phyloP scores from a whole-genome alignment of 2,329 filamentous ascomycete species.

The Pyricularia pennisetigena region DNA sequence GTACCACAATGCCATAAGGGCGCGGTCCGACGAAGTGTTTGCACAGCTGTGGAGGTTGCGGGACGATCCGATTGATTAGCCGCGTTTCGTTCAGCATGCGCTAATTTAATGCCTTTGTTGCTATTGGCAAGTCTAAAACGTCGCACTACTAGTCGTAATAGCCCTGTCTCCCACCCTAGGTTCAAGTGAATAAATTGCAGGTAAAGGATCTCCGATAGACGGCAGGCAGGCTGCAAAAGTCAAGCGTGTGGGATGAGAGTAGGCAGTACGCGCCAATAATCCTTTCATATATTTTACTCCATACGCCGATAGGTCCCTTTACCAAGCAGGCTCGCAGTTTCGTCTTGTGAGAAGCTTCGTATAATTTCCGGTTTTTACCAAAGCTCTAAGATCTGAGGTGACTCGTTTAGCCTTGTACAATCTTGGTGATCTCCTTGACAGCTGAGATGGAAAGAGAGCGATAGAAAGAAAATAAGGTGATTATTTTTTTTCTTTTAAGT shows the following conservation, averaged over 20 bases:
- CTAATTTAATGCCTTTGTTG: background rate
- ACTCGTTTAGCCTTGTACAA: too few species aligned
- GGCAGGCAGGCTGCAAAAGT: background rate
- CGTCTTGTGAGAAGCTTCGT: too few species aligned
- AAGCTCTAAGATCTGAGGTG: too few species aligned
- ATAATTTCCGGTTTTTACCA: too few species aligned
- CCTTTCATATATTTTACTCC: too few species aligned
- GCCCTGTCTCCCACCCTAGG: background rate
- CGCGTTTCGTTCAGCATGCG: background rate
- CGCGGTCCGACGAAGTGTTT: slow-evolving; percentile 66
- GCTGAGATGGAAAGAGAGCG: too few species aligned
- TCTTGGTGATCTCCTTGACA: too few species aligned
- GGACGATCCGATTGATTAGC: slow-evolving; percentile 53
- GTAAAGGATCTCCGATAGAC: background rate
- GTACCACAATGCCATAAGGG: slow-evolving; percentile 76
- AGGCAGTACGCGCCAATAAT: background rate
- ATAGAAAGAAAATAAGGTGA: too few species aligned
- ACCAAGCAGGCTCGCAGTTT: too few species aligned
- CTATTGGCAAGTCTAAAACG: background rate
- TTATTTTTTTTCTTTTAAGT: too few species aligned
- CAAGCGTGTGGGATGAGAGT: background rate
- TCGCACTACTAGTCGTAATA: background rate
- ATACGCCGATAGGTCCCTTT: too few species aligned
- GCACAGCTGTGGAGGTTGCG: slow-evolving; percentile 66
- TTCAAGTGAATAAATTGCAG: background rate